Conservation (phyloP, 2,329 filamentous ascomycete species). For the Aureobasidium lini region DNA sequence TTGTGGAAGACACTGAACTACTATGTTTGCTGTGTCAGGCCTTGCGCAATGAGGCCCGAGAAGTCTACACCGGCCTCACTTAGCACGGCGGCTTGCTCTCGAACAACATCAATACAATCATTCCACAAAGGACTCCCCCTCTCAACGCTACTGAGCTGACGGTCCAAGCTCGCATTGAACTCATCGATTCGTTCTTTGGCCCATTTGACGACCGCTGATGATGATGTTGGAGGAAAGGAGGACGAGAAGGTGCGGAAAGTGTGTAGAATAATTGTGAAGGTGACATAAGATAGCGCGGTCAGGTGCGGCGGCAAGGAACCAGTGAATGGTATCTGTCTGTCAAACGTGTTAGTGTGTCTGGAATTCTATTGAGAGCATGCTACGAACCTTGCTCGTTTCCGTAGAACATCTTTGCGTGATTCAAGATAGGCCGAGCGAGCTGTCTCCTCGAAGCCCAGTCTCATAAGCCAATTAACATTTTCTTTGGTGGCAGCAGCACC, state of each 20-base stretch:
- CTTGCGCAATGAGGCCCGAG: conserved; percentile 65
- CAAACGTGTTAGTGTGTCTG: not conserved
- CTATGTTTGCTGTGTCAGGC: conserved; percentile 19
- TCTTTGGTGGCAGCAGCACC: conserved; percentile 70
- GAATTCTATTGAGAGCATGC: conserved; percentile 18
- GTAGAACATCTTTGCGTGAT: conserved; percentile 69
- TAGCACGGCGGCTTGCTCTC: conserved; percentile 71
- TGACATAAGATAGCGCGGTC: conserved; percentile 90
- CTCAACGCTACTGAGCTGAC: conserved; percentile 83
- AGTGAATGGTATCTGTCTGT: conserved; percentile 87
- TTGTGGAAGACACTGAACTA: not conserved
- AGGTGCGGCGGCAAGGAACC: conserved; percentile 89
- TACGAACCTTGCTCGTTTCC: conserved; percentile 68
- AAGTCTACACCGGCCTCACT: conserved; percentile 87
- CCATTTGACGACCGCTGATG: conserved; percentile 95
- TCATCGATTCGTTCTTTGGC: conserved; percentile 90
- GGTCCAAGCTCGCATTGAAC: conserved; percentile 74
- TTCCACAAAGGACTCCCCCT: conserved; percentile 68
- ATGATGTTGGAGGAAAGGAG: conserved; percentile 70
- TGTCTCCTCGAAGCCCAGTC: conserved; percentile 82
- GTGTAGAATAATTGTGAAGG: conserved; percentile 90
- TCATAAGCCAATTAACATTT: conserved; percentile 75
- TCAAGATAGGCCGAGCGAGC: conserved; percentile 81
- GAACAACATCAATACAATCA: conserved; percentile 74
- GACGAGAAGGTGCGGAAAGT: conserved; percentile 52